Conservation (phyloP, 2,329 filamentous ascomycete species). For the Xylariaceae sp. region DNA sequence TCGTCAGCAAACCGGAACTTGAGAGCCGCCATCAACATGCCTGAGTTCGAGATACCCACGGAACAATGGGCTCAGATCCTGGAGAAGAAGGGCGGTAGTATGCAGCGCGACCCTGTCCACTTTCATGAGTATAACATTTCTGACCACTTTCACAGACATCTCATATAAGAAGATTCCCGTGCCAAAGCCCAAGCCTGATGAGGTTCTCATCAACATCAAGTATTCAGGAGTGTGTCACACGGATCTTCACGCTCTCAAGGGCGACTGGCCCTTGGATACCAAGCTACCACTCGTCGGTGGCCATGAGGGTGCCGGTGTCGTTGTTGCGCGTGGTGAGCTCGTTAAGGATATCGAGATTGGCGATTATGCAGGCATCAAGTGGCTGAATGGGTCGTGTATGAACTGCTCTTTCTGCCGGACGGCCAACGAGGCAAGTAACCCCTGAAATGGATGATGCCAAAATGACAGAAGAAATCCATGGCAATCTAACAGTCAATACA, state of each 20-base stretch:
- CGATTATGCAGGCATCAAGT: conserved; percentile 84
- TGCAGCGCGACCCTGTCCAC: conserved; percentile 31
- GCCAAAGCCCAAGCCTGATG: conserved; percentile 73
- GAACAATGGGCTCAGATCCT: conserved; percentile 91
- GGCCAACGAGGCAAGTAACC: conserved; percentile 55
- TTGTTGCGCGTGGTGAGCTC: conserved; percentile 73
- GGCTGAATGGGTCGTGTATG: conserved; percentile 85
- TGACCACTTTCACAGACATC: conserved; percentile 41
- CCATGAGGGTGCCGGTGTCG: conserved; percentile 71
- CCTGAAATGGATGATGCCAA: background rate
- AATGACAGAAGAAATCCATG: background rate
- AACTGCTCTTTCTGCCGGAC: conserved; percentile 77
- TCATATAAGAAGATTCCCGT: conserved; percentile 80
- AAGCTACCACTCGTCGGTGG: conserved; percentile 85
- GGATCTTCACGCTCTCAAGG: conserved; percentile 72
- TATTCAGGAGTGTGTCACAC: conserved; percentile 90
- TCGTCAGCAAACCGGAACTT: background rate
- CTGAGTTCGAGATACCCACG: conserved; percentile 54
- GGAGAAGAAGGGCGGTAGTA: conserved; percentile 70
- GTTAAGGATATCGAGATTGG: conserved; percentile 75
- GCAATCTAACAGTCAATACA: conserved; percentile 4
- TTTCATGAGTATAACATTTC: background rate
- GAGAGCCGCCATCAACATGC: conserved; percentile 6
- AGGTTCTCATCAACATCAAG: conserved; percentile 88
- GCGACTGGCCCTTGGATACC: conserved; percentile 80